phyloP scores from a whole-genome alignment of 495 filamentous ascomycete genomes.

The Neurospora sp. region DNA sequence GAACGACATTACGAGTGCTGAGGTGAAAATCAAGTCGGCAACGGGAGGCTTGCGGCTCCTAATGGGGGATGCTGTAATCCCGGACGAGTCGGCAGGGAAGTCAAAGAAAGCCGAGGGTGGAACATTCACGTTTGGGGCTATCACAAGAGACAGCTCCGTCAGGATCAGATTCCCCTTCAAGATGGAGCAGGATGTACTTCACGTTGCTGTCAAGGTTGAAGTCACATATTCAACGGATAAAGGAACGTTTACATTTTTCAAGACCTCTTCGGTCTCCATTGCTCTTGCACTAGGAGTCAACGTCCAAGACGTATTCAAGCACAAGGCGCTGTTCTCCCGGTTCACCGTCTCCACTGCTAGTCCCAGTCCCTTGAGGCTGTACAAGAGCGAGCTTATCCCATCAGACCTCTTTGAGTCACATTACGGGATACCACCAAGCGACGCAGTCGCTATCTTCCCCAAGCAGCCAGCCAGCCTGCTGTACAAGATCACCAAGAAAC shows the following conservation, averaged over 20 bases:
- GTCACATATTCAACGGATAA: constrained; percentile 65
- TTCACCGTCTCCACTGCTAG: constrained; percentile 80
- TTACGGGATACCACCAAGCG: constrained; percentile 43
- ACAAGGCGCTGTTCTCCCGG: constrained; percentile 67
- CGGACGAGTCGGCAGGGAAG: constrained; percentile 39
- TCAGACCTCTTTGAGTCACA: constrained; percentile 60
- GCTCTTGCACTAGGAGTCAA: constrained; percentile 83
- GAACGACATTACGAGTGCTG: constrained; percentile 60
- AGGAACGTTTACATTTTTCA: constrained; percentile 62
- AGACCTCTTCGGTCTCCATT: constrained; percentile 53
- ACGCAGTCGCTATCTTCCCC: constrained; percentile 59
- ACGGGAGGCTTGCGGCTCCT: constrained; percentile 82
- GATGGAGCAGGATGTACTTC: constrained; percentile 64
- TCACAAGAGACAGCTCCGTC: constrained; percentile 40
- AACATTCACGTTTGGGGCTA: constrained; percentile 49
- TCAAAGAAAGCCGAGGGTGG: constrained; percentile 50
- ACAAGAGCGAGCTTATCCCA: constrained; percentile 56
- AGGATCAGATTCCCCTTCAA: constrained; percentile 71
- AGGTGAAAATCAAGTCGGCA: constrained; percentile 65
- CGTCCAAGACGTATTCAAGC: constrained; percentile 92
- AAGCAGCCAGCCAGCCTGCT: constrained; percentile 74
- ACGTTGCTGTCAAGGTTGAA: constrained; percentile 67
- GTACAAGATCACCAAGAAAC: constrained; percentile 60
- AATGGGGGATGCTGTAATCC: constrained; percentile 55
- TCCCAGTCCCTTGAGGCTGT: constrained; percentile 61